A percentile compares a stretch with the other conserved stretches of the same genome.
phyloP scores from a whole-genome alignment of 192 early-diverging fungal species.

The Piromyces finnis region DNA sequence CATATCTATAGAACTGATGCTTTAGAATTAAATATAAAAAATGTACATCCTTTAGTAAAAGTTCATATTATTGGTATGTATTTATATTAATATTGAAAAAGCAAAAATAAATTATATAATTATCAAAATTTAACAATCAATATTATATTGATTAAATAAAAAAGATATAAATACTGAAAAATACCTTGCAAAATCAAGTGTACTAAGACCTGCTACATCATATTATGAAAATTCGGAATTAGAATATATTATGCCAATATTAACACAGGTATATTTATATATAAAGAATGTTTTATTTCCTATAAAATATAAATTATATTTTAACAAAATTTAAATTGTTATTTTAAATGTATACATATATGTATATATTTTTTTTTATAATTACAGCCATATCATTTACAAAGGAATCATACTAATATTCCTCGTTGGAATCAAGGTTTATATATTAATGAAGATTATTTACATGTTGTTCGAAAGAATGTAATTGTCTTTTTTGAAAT shows the following conservation, averaged over 20 bases:
- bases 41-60: background rate
- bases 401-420: slow-evolving; percentile 9
- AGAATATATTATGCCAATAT: background rate
- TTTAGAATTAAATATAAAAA: background rate
- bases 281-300: too few relatives aligned
- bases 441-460: slow-evolving; percentile 17
- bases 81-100: too few relatives aligned
- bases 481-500: slow-evolving; percentile 24
- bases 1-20: background rate
- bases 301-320: too few relatives aligned
- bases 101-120: too few relatives aligned
- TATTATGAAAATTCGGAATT: background rate
- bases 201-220: background rate
- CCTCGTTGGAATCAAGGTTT: slow-evolving; percentile 25
- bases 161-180: background rate
- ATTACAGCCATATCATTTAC: slow-evolving; percentile 16
- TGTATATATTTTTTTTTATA: background rate
- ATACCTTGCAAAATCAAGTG: background rate
- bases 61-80: background rate
- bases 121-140: too few relatives aligned
- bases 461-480: slow-evolving; percentile 8
- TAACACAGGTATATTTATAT: background rate
- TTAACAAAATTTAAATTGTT: too few relatives aligned
- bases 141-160: too few relatives aligned
- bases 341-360: background rate